These are phyloP conservation scores for Steccherinum ochraceum DNA, from an alignment of 768 basidiomycete species.

Conservation along the genomic window DNA sequence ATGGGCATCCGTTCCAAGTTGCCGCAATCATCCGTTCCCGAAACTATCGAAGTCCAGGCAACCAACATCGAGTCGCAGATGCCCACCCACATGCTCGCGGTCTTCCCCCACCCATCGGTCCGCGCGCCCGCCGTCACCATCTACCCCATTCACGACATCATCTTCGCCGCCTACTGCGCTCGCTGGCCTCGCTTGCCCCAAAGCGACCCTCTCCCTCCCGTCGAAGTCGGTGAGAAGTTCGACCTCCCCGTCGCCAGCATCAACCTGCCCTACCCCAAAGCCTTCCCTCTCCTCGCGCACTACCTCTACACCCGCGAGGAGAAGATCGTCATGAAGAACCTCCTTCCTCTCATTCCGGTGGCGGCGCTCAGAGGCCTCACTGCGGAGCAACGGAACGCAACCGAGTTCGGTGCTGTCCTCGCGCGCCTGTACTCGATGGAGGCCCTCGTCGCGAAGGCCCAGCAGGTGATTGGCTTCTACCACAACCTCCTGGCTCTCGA, in stretches of 20 bases:
- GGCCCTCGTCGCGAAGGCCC: not conserved
- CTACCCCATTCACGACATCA: conserved; percentile 56
- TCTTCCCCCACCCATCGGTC: conserved; percentile 24
- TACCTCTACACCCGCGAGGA: conserved; percentile 69
- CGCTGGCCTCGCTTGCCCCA: conserved; percentile 45
- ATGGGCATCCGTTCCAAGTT: conserved; percentile 30
- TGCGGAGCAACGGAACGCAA: not conserved
- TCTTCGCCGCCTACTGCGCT: conserved; percentile 57
- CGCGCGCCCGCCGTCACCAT: conserved; percentile 29
- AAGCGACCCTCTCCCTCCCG: conserved; percentile 12
- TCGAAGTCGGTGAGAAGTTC: conserved; percentile 14
- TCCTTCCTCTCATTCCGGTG: conserved; percentile 47
- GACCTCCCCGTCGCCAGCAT: conserved; percentile 63
- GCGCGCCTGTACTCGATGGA: not conserved
- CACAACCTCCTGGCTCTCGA: not conserved
- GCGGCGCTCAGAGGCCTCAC: not conserved
- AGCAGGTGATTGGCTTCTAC: not conserved
- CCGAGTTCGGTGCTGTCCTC: not conserved
- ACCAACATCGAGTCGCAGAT: conserved; percentile 21
- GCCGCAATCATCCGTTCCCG: conserved; percentile 31
- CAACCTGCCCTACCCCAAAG: conserved; percentile 61
- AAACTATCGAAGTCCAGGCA: conserved; percentile 36
- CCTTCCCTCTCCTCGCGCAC: conserved; percentile 57
- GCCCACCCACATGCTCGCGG: conserved; percentile 36
- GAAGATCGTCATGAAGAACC: conserved; percentile 47